These are phyloP conservation scores for Penicillium expansum DNA, from an alignment of 2,329 filamentous ascomycete genomes.

Conservation along the genomic window DNA sequence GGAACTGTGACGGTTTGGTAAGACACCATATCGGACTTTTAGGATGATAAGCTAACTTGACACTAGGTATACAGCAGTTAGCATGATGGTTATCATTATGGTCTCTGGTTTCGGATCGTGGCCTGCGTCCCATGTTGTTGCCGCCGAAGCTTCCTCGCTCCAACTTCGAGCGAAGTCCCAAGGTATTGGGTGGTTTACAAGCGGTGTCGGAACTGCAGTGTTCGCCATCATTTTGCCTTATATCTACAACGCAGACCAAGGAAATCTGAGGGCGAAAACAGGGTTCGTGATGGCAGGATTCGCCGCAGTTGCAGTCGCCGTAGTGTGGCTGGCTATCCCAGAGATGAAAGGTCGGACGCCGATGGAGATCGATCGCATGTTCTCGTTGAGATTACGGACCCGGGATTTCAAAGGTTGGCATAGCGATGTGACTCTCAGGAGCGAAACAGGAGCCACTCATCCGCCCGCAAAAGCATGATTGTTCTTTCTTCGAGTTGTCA, in stretches of 20 bases:
- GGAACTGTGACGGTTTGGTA: conserved; percentile 40
- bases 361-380: conserved; percentile 47
- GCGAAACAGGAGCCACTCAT: background rate
- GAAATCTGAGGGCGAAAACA: conserved; percentile 17
- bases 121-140: conserved; percentile 35
- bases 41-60: background rate
- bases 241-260: conserved; percentile 38
- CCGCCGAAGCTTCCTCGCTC: conserved; percentile 30
- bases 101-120: conserved; percentile 33
- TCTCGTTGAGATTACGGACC: conserved; percentile 20
- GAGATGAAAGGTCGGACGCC: conserved; percentile 52
- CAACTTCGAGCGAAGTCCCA: conserved; percentile 36
- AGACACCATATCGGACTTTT: background rate
- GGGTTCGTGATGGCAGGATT: conserved; percentile 22
- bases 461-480: background rate
- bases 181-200: conserved; percentile 42
- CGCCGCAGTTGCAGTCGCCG: conserved; percentile 15
- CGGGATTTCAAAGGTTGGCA: conserved; percentile 15
- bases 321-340: conserved; percentile 48
- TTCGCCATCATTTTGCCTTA: conserved; percentile 50
- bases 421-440: conserved; percentile 2
- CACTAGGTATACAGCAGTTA: conserved; percentile 37
- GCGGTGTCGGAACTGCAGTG: conserved; percentile 39
- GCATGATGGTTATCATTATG: conserved; percentile 47
- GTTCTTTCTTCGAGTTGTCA: too few relatives aligned